These are phyloP conservation scores for Lipomyces lipofer DNA, from an alignment of 805 yeast genomes.

Conservation along the genomic window DNA sequence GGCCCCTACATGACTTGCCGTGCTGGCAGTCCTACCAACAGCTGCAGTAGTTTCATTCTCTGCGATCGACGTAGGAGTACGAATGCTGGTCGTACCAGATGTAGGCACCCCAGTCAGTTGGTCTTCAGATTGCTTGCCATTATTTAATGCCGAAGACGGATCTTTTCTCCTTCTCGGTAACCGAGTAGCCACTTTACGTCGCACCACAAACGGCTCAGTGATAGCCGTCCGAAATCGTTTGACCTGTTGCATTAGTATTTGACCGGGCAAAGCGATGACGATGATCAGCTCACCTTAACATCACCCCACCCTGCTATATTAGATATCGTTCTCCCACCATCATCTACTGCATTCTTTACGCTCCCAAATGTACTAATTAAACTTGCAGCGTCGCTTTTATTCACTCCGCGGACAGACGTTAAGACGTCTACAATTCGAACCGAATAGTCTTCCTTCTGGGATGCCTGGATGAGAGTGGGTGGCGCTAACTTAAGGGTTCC, in stretches of 20 bases:
- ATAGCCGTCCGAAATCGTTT: conserved; percentile 34
- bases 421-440: conserved; percentile 40
- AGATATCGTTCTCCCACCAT: conserved; percentile 33
- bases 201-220: conserved; percentile 34
- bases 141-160: background rate
- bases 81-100: background rate
- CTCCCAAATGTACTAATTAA: conserved; percentile 40
- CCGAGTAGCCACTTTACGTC: background rate
- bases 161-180: too few species aligned
- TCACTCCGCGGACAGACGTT: conserved; percentile 42
- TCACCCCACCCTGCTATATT: conserved; percentile 42
- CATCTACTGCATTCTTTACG: conserved; percentile 36
- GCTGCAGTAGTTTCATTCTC: too few species aligned
- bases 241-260: conserved; percentile 14
- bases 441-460: conserved; percentile 36
- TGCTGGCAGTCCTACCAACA: too few species aligned
- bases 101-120: background rate
- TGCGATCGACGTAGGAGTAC: too few species aligned
- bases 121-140: background rate
- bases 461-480: conserved; percentile 40
- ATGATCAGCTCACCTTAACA: conserved; percentile 33
- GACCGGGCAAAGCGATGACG: too few species aligned
- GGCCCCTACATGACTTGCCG: too few species aligned
- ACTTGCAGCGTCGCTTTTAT: conserved; percentile 42
- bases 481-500: conserved; percentile 38